Percentiles rank a stretch among this genome's conserved stretches.
Conservation (phyloP, 2,329 filamentous ascomycete genomes). For the Capronia americana region DNA sequence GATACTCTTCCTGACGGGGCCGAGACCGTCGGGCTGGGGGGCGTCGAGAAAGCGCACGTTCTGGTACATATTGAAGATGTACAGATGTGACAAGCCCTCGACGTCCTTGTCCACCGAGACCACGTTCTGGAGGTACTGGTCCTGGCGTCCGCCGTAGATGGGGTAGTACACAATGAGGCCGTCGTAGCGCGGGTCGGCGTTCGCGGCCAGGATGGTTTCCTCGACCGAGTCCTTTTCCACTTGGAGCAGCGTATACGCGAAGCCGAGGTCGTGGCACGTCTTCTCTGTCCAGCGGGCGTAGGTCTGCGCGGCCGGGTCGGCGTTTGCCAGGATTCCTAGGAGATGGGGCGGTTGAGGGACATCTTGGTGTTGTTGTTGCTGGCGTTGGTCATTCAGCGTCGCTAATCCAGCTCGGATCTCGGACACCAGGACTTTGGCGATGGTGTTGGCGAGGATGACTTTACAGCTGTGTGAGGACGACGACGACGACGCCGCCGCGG, state of each 20-base stretch:
- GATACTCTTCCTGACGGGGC: slow-evolving; percentile 75
- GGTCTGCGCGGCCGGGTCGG: slow-evolving; percentile 86
- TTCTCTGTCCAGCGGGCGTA: slow-evolving; percentile 98
- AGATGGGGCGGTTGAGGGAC: slow-evolving; percentile 64
- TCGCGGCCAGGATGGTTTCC: slow-evolving; percentile 84
- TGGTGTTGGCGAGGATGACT: slow-evolving; percentile 85
- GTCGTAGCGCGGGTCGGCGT: slow-evolving; percentile 76
- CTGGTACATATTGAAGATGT: slow-evolving; percentile 99
- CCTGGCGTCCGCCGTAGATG: slow-evolving; percentile 85
- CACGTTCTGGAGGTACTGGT: slow-evolving; percentile 95
- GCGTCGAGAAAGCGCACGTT: slow-evolving; percentile 95
- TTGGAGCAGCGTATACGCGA: slow-evolving; percentile 83
- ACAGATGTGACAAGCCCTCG: slow-evolving; percentile 89
- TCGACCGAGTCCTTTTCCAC: slow-evolving; percentile 89
- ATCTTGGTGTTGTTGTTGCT: neutral
- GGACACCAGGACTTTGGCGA: slow-evolving; percentile 78
- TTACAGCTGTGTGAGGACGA: slow-evolving; percentile 66
- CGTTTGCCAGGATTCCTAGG: slow-evolving; percentile 90
- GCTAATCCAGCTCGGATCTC: slow-evolving; percentile 80
- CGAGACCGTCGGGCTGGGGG: slow-evolving; percentile 57
- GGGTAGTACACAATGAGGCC: slow-evolving; percentile 98
- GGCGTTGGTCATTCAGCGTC: slow-evolving; percentile 67
- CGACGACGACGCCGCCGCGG: neutral
- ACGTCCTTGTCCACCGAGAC: slow-evolving; percentile 91
- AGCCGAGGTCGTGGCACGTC: slow-evolving; percentile 89